Conservation (phyloP, 495 filamentous ascomycete species). For the Aspergillus baeticus region DNA sequence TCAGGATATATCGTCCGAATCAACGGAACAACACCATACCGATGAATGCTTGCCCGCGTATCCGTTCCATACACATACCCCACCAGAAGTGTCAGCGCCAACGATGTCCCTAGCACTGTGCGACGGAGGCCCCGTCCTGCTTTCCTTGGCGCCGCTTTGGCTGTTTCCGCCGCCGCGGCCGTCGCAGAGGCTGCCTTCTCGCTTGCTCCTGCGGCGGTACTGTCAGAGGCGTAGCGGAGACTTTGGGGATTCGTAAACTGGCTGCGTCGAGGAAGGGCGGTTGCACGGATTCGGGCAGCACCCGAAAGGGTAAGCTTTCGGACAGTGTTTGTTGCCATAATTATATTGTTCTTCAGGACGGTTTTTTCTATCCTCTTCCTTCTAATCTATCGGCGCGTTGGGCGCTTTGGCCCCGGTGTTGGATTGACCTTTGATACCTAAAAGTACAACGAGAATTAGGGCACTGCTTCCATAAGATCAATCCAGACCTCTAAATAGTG, state of each 20-base stretch:
- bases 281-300: conserved; percentile 26
- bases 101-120: conserved; percentile 53
- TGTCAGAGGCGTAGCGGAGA: conserved; percentile 34
- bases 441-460: too few relatives aligned
- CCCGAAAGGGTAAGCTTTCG: conserved; percentile 11
- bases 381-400: background rate
- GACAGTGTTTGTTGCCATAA: conserved; percentile 28
- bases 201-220: conserved; percentile 19
- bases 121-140: conserved; percentile 38
- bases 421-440: too few relatives aligned
- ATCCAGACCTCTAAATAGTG: too few relatives aligned
- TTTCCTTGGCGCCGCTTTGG: conserved; percentile 36
- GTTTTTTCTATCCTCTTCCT: background rate
- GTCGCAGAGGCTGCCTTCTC: conserved; percentile 30
- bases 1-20: conserved; percentile 73
- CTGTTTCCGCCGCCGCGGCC: conserved; percentile 18
- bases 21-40: conserved; percentile 72
- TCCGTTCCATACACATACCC: conserved; percentile 83
- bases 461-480: too few relatives aligned
- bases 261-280: conserved; percentile 23
- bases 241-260: conserved; percentile 18
- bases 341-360: background rate
- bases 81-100: conserved; percentile 49
- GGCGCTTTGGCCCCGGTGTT: background rate
- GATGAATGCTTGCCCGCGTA: conserved; percentile 82